These are phyloP conservation scores for Cokeromyces recurvatus DNA, from an alignment of 371 early-diverging fungal species.

Conservation along the genomic window DNA sequence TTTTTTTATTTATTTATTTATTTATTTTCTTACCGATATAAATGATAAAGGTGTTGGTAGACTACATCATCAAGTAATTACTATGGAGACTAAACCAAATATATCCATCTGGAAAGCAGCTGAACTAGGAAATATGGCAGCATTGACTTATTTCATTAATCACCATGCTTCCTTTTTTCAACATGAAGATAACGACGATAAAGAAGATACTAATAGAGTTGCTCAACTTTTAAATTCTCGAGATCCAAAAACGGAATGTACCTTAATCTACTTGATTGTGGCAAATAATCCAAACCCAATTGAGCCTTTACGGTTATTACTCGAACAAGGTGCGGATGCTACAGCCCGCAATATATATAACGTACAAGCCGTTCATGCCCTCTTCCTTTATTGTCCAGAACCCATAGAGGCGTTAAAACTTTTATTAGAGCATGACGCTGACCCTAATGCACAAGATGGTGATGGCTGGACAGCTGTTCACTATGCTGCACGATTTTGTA, in stretches of 20 bases:
- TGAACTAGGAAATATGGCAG: conserved; percentile 21
- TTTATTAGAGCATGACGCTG: conserved; percentile 25
- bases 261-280: conserved; percentile 41
- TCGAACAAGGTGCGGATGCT: conserved; percentile 47
- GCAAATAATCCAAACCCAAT: conserved; percentile 34
- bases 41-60: too few relatives aligned
- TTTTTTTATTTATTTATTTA: too few relatives aligned
- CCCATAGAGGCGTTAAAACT: conserved; percentile 36
- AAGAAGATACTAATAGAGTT: neutral
- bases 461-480: conserved; percentile 79
- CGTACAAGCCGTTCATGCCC: conserved; percentile 35
- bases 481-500: conserved; percentile 57
- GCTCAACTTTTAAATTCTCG: conserved; percentile 34
- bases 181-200: neutral
- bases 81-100: too few relatives aligned
- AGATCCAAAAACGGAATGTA: conserved; percentile 47
- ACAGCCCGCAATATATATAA: conserved; percentile 38
- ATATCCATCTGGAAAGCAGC: conserved; percentile 26
- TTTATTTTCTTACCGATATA: too few relatives aligned
- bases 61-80: too few relatives aligned
- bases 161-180: neutral
- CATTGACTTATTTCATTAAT: conserved; percentile 19
- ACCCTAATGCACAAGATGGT: conserved; percentile 59
- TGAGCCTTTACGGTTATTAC: conserved; percentile 25
- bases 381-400: conserved; percentile 27